Evolutionary conservation across 73 alveolate species (phyloP), one percentile per base, ranked within the genome.

Genomic region (Paraurostyla sp.): DNA sequence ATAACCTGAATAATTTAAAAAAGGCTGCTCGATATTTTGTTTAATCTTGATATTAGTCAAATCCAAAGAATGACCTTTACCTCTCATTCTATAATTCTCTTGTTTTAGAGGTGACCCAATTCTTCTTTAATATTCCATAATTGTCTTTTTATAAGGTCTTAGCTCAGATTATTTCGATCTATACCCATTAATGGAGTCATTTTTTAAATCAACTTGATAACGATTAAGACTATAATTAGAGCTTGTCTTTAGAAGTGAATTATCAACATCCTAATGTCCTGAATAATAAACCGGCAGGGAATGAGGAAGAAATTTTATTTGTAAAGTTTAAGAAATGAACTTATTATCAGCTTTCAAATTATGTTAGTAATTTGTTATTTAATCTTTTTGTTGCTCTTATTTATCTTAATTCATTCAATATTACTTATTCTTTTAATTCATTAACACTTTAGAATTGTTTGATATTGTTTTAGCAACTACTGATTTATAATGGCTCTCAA

Each of bases 391-490:
- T 9, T 52, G 33, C 23, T 52, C 35, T 6, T 52, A 25, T 52
- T 52, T 13, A 52, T 20, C 23, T 35, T 18, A 18, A 35, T 35
- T 52, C 69, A 18, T 6, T 6, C 69, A 4, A 4, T 52, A 52
- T 20, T n/a, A 18, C 23, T 18, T 13, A 6, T 52, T 52, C 30
- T 35, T 52, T 9, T 52, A 4, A 13, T 13, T 52, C 33, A 52
- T 25, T 18, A 13, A 52, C 9, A 45, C 9, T 11, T 65, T 65
- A 11, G 13, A 6, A 36, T 65, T 22, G 23, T 38, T 32, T 7
- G 16, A 38, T 23, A 65, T 16, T 1, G 82, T 65, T 65, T 33
- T 38, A 40, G 82, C 82, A 2, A 65, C 82, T 1, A 65, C 82
- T 15, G 82, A 22, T 38, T 65, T 3, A 65, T 65, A 65, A 65